Base-by-base conservation (phyloP, 352 stramenopile genomes). In the Phytophthora capsici region DNA sequence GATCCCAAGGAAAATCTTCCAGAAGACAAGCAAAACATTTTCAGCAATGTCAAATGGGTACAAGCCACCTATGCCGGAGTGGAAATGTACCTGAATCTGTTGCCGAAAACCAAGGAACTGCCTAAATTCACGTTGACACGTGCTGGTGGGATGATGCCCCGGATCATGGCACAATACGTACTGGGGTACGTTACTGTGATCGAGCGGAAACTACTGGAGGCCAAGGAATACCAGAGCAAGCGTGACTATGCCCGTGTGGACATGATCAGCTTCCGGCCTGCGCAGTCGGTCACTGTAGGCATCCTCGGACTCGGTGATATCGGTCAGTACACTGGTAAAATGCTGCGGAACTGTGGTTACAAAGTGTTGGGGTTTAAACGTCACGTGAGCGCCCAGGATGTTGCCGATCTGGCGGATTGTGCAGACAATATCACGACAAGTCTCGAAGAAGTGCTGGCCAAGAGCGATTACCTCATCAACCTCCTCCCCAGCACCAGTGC, bases 401-500 rank as follows among this genome's bases (percentile, higher is more conserved):
- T 53, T 5, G 70, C 64, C 13, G 63, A 69, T 1, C 43, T 71
- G 14, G 49, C 57, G 4, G 57, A 71, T 7, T 67, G 63, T 19
- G 73, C 71, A 4, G 62, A 85, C 36, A 49, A 64, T 2, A 63
- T 84, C 46, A 85, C 75, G 22, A 76, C 73, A 46, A 72, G 85
- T 41, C 48, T 91, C 2, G 53, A 77, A 20, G 60, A 87, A 26
- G 62, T 91, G 50, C 64, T 91, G 3, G 49, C 64, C 22, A 64
- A 73, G 48, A 75, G 73, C 43, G 90, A 97, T 75, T 94, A 91
- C 57, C 50, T 96, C 26, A 73, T 97, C 37, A 93, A 82, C 52
- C 82, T 95, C 7, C 67, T 97, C 20, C 88, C 88, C 10, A 95
- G 86, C 52, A 97, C 90, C 16, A 45, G 58, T 2, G 73, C 71